Evolutionary conservation across 768 basidiomycete genomes (phyloP), one percentile per base, ranked within the genome.

Genomic region (Leucocoprinus leucothites): DNA sequence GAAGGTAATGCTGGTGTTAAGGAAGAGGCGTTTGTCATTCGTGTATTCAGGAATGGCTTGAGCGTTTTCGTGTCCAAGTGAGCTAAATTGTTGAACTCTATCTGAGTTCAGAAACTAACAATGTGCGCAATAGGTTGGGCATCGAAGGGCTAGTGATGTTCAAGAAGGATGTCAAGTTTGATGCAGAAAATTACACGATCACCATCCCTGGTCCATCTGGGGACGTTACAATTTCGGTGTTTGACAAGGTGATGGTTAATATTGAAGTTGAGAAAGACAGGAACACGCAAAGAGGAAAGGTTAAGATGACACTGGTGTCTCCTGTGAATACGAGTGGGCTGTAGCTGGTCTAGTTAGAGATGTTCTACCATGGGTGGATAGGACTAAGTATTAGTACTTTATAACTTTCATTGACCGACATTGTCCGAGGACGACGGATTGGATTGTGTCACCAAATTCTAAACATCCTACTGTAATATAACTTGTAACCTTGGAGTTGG

Each of bases 51-150:
- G 64, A 99, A 99, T 67, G 97, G 96, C 0, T 70, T 99, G 28
- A 90, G 92, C n/a, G 96, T 98, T 35, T 98, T 97, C 60, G 94
- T 98, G 26, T 91, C 86, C 28, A 86, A 87, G 96, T 98, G 61
- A 67, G 92, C 76, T 8, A 36, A 40, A 48, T 26, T 25, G 45
- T 48, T 44, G 40, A 28, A 22, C 18, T 51, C 24, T 26, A 14
- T 35, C 35, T 50, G 49, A 11, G 13, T 11, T n/a, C 42, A 18
- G n/a, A 43, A n/a, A 28, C 36, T 53, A 40, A 48, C 45, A 13
- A 6, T 34, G 16, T 56, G 24, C 38, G 51, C 7, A 38, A 22
- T 63, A 96, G 94, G 65, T 80, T 97, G 50, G 96, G 96, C 3
- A 80, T 99, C 48, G 95, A 98, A 69, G 97, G 97, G 0, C 74